A percentile compares a stretch with the other conserved stretches of the same genome.
phyloP scores from a whole-genome alignment of 192 early-diverging fungal species.

The Phycomyces blakesleeanus region DNA sequence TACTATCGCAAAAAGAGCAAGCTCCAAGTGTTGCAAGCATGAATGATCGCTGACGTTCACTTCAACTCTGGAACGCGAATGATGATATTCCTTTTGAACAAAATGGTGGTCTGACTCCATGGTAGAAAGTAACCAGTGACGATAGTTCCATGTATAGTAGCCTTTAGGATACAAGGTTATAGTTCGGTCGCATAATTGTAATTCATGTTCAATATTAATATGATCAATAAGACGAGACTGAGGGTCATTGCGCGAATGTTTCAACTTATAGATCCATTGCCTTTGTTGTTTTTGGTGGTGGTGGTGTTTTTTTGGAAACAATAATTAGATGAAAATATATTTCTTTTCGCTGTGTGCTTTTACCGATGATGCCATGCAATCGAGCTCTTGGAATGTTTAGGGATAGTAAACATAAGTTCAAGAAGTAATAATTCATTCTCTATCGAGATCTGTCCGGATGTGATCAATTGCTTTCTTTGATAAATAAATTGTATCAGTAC shows the following conservation, averaged over 20 bases:
- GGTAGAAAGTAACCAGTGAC: slow-evolving; percentile 41
- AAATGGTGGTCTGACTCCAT: slow-evolving; percentile 13
- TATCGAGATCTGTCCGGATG: slow-evolving; percentile 23
- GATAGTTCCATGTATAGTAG: slow-evolving; percentile 52
- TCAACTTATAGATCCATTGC: background rate
- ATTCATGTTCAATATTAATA: slow-evolving; percentile 25
- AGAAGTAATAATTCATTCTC: slow-evolving; percentile 37
- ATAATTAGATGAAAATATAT: background rate
- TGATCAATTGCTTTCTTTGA: slow-evolving; percentile 42
- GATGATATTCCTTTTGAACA: slow-evolving; percentile 10
- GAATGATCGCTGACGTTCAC: slow-evolving; percentile 49
- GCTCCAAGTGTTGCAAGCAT: slow-evolving; percentile 41
- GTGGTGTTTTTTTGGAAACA: too few relatives aligned
- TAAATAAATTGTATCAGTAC: background rate
- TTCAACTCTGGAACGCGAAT: slow-evolving; percentile 18
- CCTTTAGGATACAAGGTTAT: slow-evolving; percentile 46
- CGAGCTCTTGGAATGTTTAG: slow-evolving; percentile 46
- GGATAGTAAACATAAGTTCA: slow-evolving; percentile 46
- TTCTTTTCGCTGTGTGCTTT: slow-evolving; percentile 19
- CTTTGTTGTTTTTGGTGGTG: too few relatives aligned
- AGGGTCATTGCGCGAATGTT: slow-evolving; percentile 12
- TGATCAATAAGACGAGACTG: slow-evolving; percentile 4
- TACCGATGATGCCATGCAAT: slow-evolving; percentile 50
- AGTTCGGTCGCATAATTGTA: slow-evolving; percentile 28
- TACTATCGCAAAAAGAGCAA: slow-evolving; percentile 21